phyloP scores from a whole-genome alignment of 768 basidiomycete species.

The Hebeloma cylindrosporum region DNA sequence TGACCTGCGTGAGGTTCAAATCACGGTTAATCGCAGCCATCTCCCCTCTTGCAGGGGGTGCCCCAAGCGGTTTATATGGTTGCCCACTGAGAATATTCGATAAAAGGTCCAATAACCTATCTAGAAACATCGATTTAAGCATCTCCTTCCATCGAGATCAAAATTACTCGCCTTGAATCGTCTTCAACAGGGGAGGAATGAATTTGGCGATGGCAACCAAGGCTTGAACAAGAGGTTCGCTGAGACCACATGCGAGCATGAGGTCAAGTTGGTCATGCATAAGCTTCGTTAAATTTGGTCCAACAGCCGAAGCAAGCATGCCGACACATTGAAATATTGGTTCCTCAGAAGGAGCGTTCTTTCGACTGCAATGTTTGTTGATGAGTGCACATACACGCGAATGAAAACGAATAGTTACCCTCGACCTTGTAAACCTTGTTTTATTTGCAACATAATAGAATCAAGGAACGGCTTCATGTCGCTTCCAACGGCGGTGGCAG shows the following conservation, averaged over 20 bases:
- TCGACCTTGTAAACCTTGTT: constrained; percentile 80
- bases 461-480: constrained; percentile 97
- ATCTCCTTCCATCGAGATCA: background rate
- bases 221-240: constrained; percentile 83
- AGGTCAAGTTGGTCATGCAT: constrained; percentile 95
- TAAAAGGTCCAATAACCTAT: constrained; percentile 85
- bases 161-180: constrained; percentile 74
- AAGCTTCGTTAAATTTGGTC: constrained; percentile 92
- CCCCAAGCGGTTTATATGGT: constrained; percentile 85
- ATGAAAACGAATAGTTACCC: constrained; percentile 51
- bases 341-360: constrained; percentile 91
- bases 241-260: constrained; percentile 93
- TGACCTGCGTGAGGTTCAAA: constrained; percentile 47
- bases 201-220: constrained; percentile 80
- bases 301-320: constrained; percentile 93
- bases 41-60: constrained; percentile 65
- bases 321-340: constrained; percentile 98
- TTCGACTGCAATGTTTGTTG: constrained; percentile 51
- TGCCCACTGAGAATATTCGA: constrained; percentile 81
- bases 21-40: constrained; percentile 49
- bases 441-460: constrained; percentile 85
- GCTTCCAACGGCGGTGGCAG: constrained; percentile 86
- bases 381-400: background rate
- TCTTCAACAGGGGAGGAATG: constrained; percentile 88
- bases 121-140: constrained; percentile 42